phyloP scores from a whole-genome alignment of 1,284 basidiomycete genomes.

The Mrakiaceae sp. region DNA sequence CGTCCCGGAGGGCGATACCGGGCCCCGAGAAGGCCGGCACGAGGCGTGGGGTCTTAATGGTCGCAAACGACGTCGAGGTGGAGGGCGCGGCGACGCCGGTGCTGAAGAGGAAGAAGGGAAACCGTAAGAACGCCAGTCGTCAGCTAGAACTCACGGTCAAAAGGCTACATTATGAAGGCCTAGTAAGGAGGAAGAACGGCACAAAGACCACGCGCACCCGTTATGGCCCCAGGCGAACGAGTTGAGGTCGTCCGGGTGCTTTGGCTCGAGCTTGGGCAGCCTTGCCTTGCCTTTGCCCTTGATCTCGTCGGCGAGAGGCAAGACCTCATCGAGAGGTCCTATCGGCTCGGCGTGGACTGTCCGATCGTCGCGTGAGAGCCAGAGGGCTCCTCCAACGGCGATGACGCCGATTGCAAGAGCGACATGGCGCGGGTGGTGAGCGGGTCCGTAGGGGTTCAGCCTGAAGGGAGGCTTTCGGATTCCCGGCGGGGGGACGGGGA shows the following conservation, averaged over 20 bases:
- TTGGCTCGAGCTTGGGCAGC: not conserved
- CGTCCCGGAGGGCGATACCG: slow-evolving; percentile 58
- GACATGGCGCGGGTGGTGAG: too few relatives aligned
- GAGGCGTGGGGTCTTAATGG: slow-evolving; percentile 23
- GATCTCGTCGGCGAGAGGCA: not conserved
- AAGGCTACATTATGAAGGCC: not conserved
- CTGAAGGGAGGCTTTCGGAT: too few relatives aligned
- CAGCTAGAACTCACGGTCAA: not conserved
- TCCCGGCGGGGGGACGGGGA: too few relatives aligned
- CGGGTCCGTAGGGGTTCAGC: too few relatives aligned
- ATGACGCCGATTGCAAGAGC: not conserved
- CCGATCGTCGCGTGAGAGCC: not conserved
- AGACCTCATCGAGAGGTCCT: not conserved
- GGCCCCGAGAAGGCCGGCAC: slow-evolving; percentile 27
- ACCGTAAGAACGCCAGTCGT: not conserved
- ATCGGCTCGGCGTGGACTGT: not conserved
- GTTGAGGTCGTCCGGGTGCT: not conserved
- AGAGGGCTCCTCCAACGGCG: not conserved
- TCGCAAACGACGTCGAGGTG: slow-evolving; percentile 17
- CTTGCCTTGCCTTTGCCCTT: not conserved
- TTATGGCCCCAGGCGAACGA: slow-evolving; percentile 29
- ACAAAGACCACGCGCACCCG: slow-evolving; percentile 21
- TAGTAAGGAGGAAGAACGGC: slow-evolving; percentile 22
- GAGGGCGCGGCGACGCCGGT: not conserved
- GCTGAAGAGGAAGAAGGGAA: not conserved